Conservation (phyloP, 805 yeast species). For the Wickerhamomyces bovis region DNA sequence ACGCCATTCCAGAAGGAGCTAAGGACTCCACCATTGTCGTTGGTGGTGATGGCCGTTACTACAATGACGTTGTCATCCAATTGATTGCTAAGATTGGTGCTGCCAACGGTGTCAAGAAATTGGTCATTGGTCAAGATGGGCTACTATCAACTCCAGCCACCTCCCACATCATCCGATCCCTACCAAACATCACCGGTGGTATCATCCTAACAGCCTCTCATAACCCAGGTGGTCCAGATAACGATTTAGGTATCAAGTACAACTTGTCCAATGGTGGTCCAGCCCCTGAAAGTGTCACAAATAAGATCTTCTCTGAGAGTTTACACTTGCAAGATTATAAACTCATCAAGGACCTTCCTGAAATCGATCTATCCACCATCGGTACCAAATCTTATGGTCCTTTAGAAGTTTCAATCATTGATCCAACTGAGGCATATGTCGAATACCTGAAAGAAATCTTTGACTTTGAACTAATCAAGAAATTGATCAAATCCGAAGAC, state of each 20-base stretch:
- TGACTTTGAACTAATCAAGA: conserved; percentile 75
- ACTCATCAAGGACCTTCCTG: conserved; percentile 50
- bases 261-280: conserved; percentile 96
- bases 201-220: conserved; percentile 94
- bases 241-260: conserved; percentile 93
- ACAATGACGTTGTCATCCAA: conserved; percentile 76
- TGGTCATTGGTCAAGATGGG: conserved; percentile 85
- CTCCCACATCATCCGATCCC: conserved; percentile 81
- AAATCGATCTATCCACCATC: conserved; percentile 53
- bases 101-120: conserved; percentile 82
- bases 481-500: conserved; percentile 51
- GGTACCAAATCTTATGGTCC: conserved; percentile 53
- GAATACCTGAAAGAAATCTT: conserved; percentile 76
- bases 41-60: conserved; percentile 97
- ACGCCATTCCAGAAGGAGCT: conserved; percentile 87
- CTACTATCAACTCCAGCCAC: conserved; percentile 94
- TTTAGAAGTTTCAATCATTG: conserved; percentile 73
- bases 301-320: conserved; percentile 73
- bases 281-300: conserved; percentile 92
- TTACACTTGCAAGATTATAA: conserved; percentile 54
- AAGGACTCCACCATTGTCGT: conserved; percentile 71
- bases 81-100: conserved; percentile 79
- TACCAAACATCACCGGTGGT: conserved; percentile 73
- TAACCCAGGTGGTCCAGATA: conserved; percentile 93
- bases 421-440: conserved; percentile 74